Base-by-base conservation (phyloP, 805 yeast species). In the Limtongozyma cylindracea region DNA sequence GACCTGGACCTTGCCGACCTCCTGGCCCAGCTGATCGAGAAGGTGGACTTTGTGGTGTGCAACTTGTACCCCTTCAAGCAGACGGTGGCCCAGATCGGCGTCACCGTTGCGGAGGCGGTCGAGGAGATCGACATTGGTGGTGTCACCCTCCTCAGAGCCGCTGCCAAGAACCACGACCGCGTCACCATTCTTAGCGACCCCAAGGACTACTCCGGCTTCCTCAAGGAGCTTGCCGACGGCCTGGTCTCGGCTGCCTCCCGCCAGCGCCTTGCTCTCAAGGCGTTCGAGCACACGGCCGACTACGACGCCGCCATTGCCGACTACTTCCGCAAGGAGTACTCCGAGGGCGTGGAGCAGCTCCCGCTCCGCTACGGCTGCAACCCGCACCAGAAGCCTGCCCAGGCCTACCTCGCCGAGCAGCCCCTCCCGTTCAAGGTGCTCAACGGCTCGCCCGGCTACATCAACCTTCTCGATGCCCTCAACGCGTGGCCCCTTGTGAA, bases 371-470 rank as follows among this genome's bases (percentile, higher is more conserved):
- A 88, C 49, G 98, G 98, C 47, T 94, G 93, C 27, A 88, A 88
- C 58, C 98, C 98, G 28, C 96, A 88, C 50, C 98, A 88, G 59
- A 88, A 78, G 52, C 98, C 98, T 22, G 95, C 98, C 15, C 98
- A 88, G 58, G 94, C 96, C 24, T 88, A 50, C 41, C 91, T 88
- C 26, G 46, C 69, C 26, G 63, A 68, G 33, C 93, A 91, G 37
- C 73, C 71, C 32, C 61, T 88, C 33, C 98, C 98, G 22, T 84
- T 88, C 60, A 73, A 73, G 53, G 96, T 84, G 13, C 57, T 88
- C 36, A 55, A 68, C 34, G 98, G 98, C 27, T 71, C 94, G 25
- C 98, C 98, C 32, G 96, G 98, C 35, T 88, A 88, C 59, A 82
- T 88, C 47, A 88, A 88, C 58, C 56, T 88, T 41, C 61, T 88